These are phyloP conservation scores for Coniochaeta pulveracea DNA, from an alignment of 2,329 filamentous ascomycete genomes.

Conservation along the genomic window DNA sequence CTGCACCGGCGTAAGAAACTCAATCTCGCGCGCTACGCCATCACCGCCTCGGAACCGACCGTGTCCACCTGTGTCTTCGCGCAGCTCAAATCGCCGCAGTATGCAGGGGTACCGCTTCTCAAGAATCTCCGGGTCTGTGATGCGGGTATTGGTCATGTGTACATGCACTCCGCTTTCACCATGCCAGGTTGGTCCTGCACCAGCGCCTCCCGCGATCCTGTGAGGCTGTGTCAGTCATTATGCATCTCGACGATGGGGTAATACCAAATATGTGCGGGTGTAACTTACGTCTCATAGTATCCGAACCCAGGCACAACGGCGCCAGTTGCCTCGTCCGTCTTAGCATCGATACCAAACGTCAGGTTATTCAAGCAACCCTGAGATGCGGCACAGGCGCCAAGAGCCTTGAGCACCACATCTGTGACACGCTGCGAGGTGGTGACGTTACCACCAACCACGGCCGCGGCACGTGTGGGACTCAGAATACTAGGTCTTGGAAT, in stretches of 20 bases:
- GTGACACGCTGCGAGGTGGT: constrained; percentile 23
- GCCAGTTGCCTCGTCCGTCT: constrained; percentile 9
- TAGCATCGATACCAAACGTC: constrained; percentile 59
- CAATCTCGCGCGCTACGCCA: constrained; percentile 7
- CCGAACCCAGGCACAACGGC: constrained; percentile 43
- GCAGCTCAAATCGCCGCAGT: constrained; percentile 50
- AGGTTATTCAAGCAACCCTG: constrained; percentile 77
- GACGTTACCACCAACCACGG: constrained; percentile 20
- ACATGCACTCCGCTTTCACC: constrained; percentile 58
- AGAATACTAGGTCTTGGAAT: constrained; percentile 19
- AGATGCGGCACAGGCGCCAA: constrained; percentile 60
- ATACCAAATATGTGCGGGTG: no score
- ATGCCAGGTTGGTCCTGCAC: constrained; percentile 55
- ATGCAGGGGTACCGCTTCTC: constrained; percentile 60
- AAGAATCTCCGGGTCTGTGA: constrained; percentile 61
- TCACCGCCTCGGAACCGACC: constrained; percentile 23
- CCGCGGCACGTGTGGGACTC: constrained; percentile 19
- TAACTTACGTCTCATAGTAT: constrained; percentile 55
- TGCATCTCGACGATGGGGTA: background rate
- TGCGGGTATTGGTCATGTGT: constrained; percentile 67
- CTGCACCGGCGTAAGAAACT: constrained; percentile 7
- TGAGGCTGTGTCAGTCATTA: background rate
- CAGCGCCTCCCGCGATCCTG: constrained; percentile 54
- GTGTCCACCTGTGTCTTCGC: constrained; percentile 42
- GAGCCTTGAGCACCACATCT: constrained; percentile 66